phyloP scores from a whole-genome alignment of 495 filamentous ascomycete genomes.

The Diplogelasinospora grovesii region DNA sequence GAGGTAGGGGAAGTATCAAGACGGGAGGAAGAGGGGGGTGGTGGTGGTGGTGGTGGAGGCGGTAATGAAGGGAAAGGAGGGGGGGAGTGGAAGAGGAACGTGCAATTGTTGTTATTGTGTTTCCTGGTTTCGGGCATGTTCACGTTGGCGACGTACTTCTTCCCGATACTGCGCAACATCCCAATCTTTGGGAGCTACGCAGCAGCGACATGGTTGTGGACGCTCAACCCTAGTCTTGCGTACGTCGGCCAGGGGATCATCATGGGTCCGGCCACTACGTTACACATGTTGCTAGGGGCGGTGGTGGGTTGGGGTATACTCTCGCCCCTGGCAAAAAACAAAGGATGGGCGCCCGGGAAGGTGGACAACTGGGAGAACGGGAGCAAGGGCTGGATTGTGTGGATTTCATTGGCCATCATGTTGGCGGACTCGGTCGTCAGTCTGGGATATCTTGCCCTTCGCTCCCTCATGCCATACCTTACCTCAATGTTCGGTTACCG shows the following conservation, averaged over 20 bases:
- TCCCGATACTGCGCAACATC: conserved; percentile 75
- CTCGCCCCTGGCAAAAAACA: conserved; percentile 76
- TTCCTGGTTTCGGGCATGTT: conserved; percentile 50
- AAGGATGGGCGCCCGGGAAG: conserved; percentile 82
- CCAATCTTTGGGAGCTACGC: conserved; percentile 74
- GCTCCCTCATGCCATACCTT: conserved; percentile 19
- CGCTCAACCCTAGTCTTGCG: conserved; percentile 87
- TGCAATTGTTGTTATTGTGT: conserved; percentile 44
- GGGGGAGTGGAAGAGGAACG: conserved; percentile 43
- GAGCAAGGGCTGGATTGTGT: conserved; percentile 97
- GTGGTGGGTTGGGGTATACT: conserved; percentile 86
- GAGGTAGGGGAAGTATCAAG: conserved; percentile 1
- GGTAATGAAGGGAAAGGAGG: no score
- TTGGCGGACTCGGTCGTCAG: conserved; percentile 86
- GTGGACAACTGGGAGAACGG: conserved; percentile 84
- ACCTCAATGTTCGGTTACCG: neutral
- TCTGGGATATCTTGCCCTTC: conserved; percentile 69
- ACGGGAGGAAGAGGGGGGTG: conserved; percentile 25
- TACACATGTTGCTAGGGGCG: conserved; percentile 93
- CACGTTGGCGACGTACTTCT: conserved; percentile 86
- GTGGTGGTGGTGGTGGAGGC: no score
- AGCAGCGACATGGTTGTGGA: conserved; percentile 86
- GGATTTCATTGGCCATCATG: conserved; percentile 94
- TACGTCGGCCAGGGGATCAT: conserved; percentile 83
- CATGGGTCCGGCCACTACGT: conserved; percentile 89